Conservation (phyloP, 352 stramenopile genomes). For the Globisporangium camurandrum region DNA sequence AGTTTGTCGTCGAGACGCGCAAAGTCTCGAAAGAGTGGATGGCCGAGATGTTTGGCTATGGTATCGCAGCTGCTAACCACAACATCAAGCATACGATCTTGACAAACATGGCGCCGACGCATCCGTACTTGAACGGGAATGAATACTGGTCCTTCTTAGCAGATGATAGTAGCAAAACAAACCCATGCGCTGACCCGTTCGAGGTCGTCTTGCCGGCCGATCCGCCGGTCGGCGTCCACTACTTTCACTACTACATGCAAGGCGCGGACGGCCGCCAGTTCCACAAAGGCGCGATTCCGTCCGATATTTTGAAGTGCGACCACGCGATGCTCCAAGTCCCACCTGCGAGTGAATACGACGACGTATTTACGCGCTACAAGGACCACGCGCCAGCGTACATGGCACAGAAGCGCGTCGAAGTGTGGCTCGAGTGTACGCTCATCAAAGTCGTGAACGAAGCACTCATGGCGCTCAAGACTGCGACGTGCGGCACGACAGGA, state of each 20-base stretch:
- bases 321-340: slow-evolving; percentile 14
- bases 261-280: slow-evolving; percentile 14
- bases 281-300: slow-evolving; percentile 17
- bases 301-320: slow-evolving; percentile 16
- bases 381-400: slow-evolving; percentile 1
- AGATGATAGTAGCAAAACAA: slow-evolving; percentile 15
- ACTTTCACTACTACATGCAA: slow-evolving; percentile 24
- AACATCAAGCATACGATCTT: slow-evolving; percentile 49
- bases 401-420: slow-evolving; percentile 15
- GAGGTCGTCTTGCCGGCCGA: slow-evolving; percentile 29
- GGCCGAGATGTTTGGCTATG: slow-evolving; percentile 54
- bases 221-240: slow-evolving; percentile 40
- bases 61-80: slow-evolving; percentile 36
- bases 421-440: slow-evolving; percentile 22
- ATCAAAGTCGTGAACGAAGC: slow-evolving; percentile 20
- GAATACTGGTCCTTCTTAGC: slow-evolving; percentile 43
- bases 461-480: slow-evolving; percentile 12
- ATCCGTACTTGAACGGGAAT: slow-evolving; percentile 18
- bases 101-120: slow-evolving; percentile 32
- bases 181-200: slow-evolving; percentile 26
- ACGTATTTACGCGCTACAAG: slow-evolving; percentile 8
- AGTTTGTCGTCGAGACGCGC: slow-evolving; percentile 33
- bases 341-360: slow-evolving; percentile 9
- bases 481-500: slow-evolving; percentile 6
- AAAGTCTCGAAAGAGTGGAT: slow-evolving; percentile 34